Evolutionary conservation across 108 stramenopile species (phyloP).

Genomic region (Aureococcus anophagefferens): DNA sequence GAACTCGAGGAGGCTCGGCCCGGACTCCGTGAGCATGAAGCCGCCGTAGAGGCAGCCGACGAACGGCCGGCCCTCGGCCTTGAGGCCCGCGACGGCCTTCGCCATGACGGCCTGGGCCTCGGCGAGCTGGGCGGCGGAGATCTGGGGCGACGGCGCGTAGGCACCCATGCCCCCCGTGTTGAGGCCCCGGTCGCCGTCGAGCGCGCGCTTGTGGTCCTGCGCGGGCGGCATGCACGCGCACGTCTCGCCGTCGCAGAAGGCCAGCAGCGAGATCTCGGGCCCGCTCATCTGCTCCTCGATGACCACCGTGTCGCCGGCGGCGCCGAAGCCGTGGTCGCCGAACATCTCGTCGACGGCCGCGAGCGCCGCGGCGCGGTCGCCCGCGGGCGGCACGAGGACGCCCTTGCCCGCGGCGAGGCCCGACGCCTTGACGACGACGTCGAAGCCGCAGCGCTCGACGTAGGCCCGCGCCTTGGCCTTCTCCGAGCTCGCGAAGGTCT

Average conservation of each 20-base stretch:
- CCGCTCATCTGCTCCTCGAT: conserved; percentile 94
- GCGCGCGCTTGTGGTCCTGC: conserved; percentile 96
- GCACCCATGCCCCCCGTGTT: conserved; percentile 99
- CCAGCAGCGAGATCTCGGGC: conserved; percentile 91
- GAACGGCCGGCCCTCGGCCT: conserved; percentile 85
- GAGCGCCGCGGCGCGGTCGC: conserved; percentile 68
- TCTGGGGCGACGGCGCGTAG: conserved; percentile 91
- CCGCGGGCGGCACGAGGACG: conserved; percentile 76
- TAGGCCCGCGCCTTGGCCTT: conserved; percentile 66
- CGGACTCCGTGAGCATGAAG: conserved; percentile 87
- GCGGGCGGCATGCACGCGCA: conserved; percentile 78
- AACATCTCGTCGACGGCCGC: conserved; percentile 84
- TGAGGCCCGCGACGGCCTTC: conserved; percentile 84
- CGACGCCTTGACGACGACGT: conserved; percentile 95
- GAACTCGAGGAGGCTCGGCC: conserved; percentile 87
- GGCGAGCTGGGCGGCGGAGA: conserved; percentile 71
- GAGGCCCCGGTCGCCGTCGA: conserved; percentile 88
- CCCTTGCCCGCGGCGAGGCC: conserved; percentile 98
- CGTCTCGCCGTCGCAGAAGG: conserved; percentile 91
- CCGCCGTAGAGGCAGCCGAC: conserved; percentile 94
- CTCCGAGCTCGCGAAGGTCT: conserved; percentile 67
- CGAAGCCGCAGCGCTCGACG: conserved; percentile 52
- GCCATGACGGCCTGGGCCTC: conserved; percentile 81
- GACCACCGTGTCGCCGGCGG: conserved; percentile 88
- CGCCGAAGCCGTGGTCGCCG: conserved; percentile 81